Conservation (phyloP, 345 rosid genomes). For the Eucalyptus caleyi region DNA sequence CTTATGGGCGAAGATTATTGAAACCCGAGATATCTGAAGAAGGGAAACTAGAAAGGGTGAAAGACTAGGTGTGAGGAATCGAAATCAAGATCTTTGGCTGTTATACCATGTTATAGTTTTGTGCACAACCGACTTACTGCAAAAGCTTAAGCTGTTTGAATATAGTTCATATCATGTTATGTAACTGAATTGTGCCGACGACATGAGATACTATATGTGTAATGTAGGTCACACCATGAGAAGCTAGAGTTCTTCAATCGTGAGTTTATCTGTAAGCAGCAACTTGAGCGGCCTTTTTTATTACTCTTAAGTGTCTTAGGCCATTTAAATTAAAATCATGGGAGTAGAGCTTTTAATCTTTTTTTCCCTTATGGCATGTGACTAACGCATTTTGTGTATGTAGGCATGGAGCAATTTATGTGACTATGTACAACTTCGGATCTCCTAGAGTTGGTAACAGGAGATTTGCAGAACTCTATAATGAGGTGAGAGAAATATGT, state of each 20-base stretch:
- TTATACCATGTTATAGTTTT: not conserved
- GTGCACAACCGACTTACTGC: not conserved
- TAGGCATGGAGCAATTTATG: constrained; percentile 58
- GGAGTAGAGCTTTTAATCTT: not conserved
- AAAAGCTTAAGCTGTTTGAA: not conserved
- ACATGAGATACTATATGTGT: not conserved
- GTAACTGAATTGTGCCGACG: not conserved
- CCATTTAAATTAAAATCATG: not conserved
- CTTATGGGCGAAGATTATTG: not conserved
- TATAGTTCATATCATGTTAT: not conserved
- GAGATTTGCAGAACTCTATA: too few relatives aligned
- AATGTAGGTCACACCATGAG: not conserved
- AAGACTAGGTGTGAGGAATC: not conserved
- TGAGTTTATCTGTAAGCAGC: not conserved
- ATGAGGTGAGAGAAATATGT: constrained; percentile 38
- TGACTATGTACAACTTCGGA: constrained; percentile 94
- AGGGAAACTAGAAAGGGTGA: not conserved
- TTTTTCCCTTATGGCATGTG: not conserved
- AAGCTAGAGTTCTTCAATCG: not conserved
- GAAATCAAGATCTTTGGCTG: not conserved
- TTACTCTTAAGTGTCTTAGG: not conserved
- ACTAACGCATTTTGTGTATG: not conserved
- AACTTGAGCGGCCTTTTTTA: not conserved
- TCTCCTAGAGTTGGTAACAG: constrained; percentile 99
- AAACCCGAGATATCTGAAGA: not conserved